Percentiles rank a stretch among this genome's conserved stretches.
Conservation (phyloP, 495 filamentous ascomycete genomes). For the Daldinia grandis region DNA sequence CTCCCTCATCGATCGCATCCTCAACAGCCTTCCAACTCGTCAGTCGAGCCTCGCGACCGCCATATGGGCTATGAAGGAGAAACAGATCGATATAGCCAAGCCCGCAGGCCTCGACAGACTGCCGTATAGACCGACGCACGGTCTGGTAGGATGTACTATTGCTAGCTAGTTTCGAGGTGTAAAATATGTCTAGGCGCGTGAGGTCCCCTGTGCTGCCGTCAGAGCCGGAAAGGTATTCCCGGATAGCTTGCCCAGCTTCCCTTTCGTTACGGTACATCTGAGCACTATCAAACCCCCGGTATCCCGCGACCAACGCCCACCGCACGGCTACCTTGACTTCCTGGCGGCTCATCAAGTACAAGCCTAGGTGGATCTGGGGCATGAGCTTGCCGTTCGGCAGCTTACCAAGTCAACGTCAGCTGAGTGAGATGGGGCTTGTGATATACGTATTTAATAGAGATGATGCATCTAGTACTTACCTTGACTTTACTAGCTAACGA, state of each 20-base stretch:
- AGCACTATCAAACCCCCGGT: conserved; percentile 66
- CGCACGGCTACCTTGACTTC: conserved; percentile 59
- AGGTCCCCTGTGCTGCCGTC: conserved; percentile 52
- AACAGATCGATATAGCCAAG: conserved; percentile 77
- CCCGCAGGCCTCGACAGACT: conserved; percentile 61
- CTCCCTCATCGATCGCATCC: conserved; percentile 68
- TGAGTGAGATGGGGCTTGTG: conserved; percentile 29
- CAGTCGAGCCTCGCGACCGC: conserved; percentile 64
- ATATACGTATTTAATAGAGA: background rate
- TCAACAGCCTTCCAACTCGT: conserved; percentile 73
- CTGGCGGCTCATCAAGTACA: conserved; percentile 66
- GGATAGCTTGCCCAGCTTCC: conserved; percentile 66
- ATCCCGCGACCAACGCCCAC: conserved; percentile 59
- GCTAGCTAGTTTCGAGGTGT: conserved; percentile 70
- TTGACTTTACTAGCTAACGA: conserved; percentile 33
- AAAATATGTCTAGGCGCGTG: conserved; percentile 68
- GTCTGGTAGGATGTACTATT: conserved; percentile 64
- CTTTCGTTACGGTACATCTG: conserved; percentile 70
- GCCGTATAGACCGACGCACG: conserved; percentile 63
- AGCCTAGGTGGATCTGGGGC: conserved; percentile 71
- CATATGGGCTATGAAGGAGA: conserved; percentile 71
- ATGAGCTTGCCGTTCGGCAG: conserved; percentile 67
- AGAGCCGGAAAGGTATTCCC: conserved; percentile 53
- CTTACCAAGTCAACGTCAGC: conserved; percentile 46
- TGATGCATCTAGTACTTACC: conserved; percentile 17